Conservation (phyloP, 1,284 basidiomycete genomes). For the Inonotus hispidus region DNA sequence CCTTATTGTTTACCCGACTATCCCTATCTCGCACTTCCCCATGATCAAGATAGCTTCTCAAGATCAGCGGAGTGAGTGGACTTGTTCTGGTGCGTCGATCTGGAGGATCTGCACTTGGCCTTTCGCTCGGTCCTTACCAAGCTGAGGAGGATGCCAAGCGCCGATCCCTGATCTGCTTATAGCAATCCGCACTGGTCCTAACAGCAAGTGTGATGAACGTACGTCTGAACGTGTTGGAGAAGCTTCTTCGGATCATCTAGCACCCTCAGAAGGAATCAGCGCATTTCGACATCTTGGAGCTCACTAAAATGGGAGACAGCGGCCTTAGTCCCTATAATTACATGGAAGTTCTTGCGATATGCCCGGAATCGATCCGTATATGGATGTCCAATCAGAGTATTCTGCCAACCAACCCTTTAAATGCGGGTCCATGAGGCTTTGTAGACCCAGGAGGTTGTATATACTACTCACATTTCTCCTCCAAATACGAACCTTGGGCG, state of each 20-base stretch:
- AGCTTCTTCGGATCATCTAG: slow-evolving; percentile 6
- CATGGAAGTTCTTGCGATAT: slow-evolving; percentile 10
- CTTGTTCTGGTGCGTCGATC: no score
- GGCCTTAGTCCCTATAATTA: slow-evolving; percentile 5
- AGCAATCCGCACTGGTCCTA: no score
- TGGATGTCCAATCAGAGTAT: neutral
- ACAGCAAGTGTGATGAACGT: neutral
- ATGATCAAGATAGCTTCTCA: no score
- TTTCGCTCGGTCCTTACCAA: no score
- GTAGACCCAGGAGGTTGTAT: neutral
- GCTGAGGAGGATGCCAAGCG: no score
- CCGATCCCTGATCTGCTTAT: no score
- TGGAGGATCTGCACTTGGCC: no score
- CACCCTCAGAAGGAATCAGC: slow-evolving; percentile 11
- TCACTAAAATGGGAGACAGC: slow-evolving; percentile 12
- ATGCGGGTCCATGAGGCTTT: neutral
- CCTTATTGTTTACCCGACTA: no score
- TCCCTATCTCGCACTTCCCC: no score
- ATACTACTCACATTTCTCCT: slow-evolving; percentile 7
- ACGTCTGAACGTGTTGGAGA: slow-evolving; percentile 12
- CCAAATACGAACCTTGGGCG: slow-evolving; percentile 26
- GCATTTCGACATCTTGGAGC: slow-evolving; percentile 14
- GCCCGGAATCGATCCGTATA: slow-evolving; percentile 1
- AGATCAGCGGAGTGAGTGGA: no score
- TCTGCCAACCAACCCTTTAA: slow-evolving; percentile 6